phyloP scores from a whole-genome alignment of 208 protist genomes.

The Acanthamoeba triangularis region DNA sequence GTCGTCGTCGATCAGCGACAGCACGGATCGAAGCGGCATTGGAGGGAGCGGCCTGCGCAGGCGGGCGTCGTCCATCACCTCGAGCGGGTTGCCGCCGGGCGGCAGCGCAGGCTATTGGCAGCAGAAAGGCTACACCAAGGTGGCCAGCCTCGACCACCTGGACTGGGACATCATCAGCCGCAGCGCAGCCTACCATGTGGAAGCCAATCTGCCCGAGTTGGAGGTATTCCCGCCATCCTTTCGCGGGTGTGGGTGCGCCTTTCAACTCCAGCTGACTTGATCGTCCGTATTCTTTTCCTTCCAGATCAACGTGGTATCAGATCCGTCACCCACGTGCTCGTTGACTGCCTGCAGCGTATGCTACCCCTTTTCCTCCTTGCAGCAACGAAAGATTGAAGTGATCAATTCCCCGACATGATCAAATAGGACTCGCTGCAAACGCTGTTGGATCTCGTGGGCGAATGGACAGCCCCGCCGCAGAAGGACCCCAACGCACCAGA shows the following conservation, averaged over 20 bases:
- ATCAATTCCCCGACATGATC: background rate
- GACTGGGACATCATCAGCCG: slow-evolving; percentile 50
- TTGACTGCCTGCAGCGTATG: background rate
- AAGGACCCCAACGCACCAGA: background rate
- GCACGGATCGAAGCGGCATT: background rate
- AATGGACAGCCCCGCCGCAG: slow-evolving; percentile 20
- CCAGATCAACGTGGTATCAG: background rate
- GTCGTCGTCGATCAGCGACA: background rate
- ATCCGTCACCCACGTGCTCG: background rate
- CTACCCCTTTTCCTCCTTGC: background rate
- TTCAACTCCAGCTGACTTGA: too few relatives aligned
- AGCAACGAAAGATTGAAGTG: background rate
- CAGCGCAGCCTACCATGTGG: background rate
- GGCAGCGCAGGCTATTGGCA: slow-evolving; percentile 38
- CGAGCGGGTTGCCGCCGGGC: background rate
- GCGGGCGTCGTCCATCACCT: background rate
- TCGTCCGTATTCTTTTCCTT: background rate
- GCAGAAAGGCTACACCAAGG: slow-evolving; percentile 52
- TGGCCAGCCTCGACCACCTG: background rate
- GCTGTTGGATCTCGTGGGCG: slow-evolving; percentile 49
- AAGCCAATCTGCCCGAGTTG: background rate
- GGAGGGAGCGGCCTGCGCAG: background rate
- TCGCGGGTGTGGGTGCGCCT: background rate
- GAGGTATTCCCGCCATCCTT: background rate
- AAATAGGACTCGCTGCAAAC: slow-evolving; percentile 63